Percentiles rank a stretch among this genome's conserved stretches.
These are phyloP conservation scores for Eucalyptus sp. DNA, from an alignment of 345 rosid genomes.

Conservation along the genomic window DNA sequence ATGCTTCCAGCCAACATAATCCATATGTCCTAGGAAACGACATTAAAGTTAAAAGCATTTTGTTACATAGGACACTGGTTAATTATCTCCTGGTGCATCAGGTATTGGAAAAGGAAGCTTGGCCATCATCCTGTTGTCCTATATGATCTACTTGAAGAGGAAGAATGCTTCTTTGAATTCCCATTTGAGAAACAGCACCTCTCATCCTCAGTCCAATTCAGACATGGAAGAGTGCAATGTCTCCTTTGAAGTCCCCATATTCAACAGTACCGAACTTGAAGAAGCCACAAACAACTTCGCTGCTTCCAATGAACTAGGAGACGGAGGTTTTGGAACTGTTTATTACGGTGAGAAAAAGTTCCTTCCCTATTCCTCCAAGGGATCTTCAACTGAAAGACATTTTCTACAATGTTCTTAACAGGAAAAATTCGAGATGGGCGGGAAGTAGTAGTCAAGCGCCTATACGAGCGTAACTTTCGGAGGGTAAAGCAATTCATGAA, in stretches of 20 bases:
- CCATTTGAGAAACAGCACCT: not conserved
- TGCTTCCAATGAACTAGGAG: slow-evolving; percentile 30
- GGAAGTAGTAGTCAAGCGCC: slow-evolving; percentile 23
- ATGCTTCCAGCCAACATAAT: not conserved
- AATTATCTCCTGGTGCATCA: not conserved
- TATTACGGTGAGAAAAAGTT: slow-evolving; percentile 34
- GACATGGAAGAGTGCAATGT: slow-evolving; percentile 14
- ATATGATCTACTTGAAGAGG: not conserved
- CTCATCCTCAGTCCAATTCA: slow-evolving; percentile 8
- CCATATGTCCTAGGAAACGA: not conserved
- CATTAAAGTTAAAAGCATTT: not conserved
- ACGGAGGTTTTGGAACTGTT: slow-evolving; percentile 63
- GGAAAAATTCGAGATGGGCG: slow-evolving; percentile 19
- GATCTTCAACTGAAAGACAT: not conserved
- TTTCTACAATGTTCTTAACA: not conserved
- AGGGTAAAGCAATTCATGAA: slow-evolving; percentile 18
- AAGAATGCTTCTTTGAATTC: not conserved
- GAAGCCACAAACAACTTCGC: slow-evolving; percentile 40
- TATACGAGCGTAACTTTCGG: slow-evolving; percentile 3
- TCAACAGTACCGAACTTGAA: slow-evolving; percentile 39
- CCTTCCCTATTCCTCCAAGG: not conserved
- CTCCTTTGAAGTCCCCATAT: slow-evolving; percentile 32
- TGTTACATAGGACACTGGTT: no score
- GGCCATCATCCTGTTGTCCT: not conserved
- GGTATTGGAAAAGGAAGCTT: slow-evolving; percentile 9